phyloP scores from a whole-genome alignment of 108 stramenopile genomes.

The Nitzschia sp. region DNA sequence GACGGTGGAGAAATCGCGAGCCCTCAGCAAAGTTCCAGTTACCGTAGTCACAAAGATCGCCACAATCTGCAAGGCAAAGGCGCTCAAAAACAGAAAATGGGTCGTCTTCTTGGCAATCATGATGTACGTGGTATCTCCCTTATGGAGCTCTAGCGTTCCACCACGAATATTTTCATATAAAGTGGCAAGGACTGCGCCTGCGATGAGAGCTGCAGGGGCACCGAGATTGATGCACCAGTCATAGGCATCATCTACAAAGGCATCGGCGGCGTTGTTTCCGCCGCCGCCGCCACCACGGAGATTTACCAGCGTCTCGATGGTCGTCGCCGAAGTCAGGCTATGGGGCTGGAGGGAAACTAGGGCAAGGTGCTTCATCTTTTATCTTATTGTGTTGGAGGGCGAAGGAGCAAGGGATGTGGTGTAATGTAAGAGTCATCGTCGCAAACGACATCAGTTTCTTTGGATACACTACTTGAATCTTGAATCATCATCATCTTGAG shows the following conservation, averaged over 20 bases:
- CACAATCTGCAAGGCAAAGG: constrained; percentile 49
- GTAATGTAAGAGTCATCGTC: too few species aligned
- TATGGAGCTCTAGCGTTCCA: neutral
- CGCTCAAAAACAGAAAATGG: constrained; percentile 34
- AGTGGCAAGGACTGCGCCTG: constrained; percentile 56
- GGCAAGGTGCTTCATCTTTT: too few species aligned
- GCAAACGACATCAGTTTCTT: too few species aligned
- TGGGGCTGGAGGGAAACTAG: too few species aligned
- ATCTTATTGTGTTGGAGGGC: too few species aligned
- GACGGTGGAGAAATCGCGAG: constrained; percentile 10
- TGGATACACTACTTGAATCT: too few species aligned
- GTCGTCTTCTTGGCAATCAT: constrained; percentile 33
- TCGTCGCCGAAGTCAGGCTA: too few species aligned
- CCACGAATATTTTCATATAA: constrained; percentile 25
- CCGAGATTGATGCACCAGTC: constrained; percentile 37
- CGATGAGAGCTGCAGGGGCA: constrained; percentile 56
- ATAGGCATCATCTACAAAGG: neutral
- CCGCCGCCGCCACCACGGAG: too few species aligned
- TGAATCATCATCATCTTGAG: too few species aligned
- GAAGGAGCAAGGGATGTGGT: too few species aligned
- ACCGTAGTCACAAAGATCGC: constrained; percentile 55
- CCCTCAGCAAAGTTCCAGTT: constrained; percentile 45
- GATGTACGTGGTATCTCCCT: constrained; percentile 17
- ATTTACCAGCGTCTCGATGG: too few species aligned
- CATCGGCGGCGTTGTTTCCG: too few species aligned